phyloP scores from a whole-genome alignment of 176 grass and related monocot species.

The Juncus inflexus region DNA sequence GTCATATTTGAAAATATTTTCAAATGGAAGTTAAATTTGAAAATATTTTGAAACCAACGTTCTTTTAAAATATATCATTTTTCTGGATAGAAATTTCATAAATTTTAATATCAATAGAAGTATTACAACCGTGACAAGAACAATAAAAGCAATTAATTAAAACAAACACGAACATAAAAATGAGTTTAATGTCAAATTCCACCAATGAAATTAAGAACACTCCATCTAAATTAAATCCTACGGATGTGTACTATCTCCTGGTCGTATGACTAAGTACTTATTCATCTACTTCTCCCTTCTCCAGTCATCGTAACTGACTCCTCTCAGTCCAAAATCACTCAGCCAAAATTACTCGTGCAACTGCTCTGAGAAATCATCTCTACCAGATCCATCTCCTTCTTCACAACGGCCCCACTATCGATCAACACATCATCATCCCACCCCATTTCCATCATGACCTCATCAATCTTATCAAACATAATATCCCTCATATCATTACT shows the following conservation, averaged over 20 bases:
- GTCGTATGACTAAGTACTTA: slow-evolving; percentile 5
- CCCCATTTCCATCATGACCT: slow-evolving; percentile 47
- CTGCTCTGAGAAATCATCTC: slow-evolving; percentile 50
- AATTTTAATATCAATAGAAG: too few relatives aligned
- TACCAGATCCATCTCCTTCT: slow-evolving; percentile 57
- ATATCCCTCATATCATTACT: slow-evolving; percentile 20
- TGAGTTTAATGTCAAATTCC: background rate
- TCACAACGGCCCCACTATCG: slow-evolving; percentile 19
- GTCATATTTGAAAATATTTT: too few relatives aligned
- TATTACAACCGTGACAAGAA: too few relatives aligned
- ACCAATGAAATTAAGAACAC: slow-evolving; percentile 3
- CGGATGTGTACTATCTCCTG: background rate
- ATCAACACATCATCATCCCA: slow-evolving; percentile 35
- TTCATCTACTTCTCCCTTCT: background rate
- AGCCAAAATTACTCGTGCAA: background rate
- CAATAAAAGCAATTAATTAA: too few relatives aligned
- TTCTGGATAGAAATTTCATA: too few relatives aligned
- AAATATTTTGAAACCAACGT: too few relatives aligned
- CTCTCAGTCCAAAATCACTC: background rate
- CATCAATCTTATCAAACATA: slow-evolving; percentile 38
- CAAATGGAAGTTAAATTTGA: too few relatives aligned
- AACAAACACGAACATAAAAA: too few relatives aligned
- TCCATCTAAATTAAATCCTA: background rate
- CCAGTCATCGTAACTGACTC: too few relatives aligned
- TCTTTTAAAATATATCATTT: too few relatives aligned